phyloP scores from a whole-genome alignment of 495 filamentous ascomycete species.

The Hypoxylon fragiforme region DNA sequence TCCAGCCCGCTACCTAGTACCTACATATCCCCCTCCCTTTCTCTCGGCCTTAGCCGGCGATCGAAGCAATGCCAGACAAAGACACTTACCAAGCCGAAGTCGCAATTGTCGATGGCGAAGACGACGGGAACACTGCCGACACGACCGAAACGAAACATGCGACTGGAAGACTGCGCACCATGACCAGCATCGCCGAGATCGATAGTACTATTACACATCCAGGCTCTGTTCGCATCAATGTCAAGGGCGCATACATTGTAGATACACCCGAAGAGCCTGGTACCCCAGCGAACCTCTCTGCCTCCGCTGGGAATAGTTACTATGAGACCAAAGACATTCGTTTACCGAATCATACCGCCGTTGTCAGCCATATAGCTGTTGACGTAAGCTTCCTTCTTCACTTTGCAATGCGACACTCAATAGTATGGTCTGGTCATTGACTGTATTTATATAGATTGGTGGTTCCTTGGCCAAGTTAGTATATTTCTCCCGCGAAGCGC shows the following conservation, averaged over 20 bases:
- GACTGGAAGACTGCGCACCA: constrained; percentile 37
- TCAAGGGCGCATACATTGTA: constrained; percentile 93
- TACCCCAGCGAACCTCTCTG: constrained; percentile 52
- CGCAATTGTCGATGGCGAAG: constrained; percentile 18
- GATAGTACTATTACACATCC: constrained; percentile 81
- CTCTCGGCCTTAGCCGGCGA: background rate
- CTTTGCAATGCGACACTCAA: background rate
- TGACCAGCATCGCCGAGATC: constrained; percentile 57
- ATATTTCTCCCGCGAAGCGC: constrained; percentile 89
- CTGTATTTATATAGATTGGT: constrained; percentile 71
- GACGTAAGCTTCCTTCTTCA: constrained; percentile 65
- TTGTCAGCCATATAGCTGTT: constrained; percentile 94
- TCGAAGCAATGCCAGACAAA: constrained; percentile 13
- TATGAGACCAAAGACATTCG: constrained; percentile 90
- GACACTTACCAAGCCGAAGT: constrained; percentile 30
- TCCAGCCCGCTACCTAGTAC: too few species aligned
- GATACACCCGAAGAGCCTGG: constrained; percentile 63
- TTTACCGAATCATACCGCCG: constrained; percentile 88
- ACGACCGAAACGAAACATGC: constrained; percentile 7
- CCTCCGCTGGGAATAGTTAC: constrained; percentile 51
- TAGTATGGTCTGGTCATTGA: background rate
- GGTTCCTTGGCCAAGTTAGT: constrained; percentile 94
- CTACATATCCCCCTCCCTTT: background rate
- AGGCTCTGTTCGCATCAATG: constrained; percentile 88
- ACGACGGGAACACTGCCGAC: constrained; percentile 1